Conservation (phyloP, 169 alveolate genomes). For the Plasmodium ovale region DNA sequence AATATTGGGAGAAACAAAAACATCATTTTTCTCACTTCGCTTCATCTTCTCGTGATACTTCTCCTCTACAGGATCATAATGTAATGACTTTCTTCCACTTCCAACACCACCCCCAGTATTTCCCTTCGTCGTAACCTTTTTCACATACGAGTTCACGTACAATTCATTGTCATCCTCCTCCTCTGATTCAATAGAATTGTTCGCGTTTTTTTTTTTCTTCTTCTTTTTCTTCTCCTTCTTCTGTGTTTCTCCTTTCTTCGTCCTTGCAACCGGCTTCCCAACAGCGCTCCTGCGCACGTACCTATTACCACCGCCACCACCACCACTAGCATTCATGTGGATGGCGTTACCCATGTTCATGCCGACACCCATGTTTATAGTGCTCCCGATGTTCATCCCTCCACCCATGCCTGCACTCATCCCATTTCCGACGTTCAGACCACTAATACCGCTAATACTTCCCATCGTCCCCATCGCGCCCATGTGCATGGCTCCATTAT, state of each 20-base stretch:
- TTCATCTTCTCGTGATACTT: slow-evolving; percentile 40
- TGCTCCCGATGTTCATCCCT: neutral
- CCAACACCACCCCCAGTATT: neutral
- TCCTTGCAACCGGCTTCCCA: neutral
- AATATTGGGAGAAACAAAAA: slow-evolving; percentile 64
- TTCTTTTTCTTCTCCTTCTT: slow-evolving; percentile 28
- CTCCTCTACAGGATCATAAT: slow-evolving; percentile 46
- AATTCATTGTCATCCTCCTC: slow-evolving; percentile 59
- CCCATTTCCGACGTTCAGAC: neutral
- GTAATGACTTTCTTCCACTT: slow-evolving; percentile 1
- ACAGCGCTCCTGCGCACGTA: neutral
- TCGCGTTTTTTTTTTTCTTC: slow-evolving; percentile 17
- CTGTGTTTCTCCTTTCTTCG: neutral
- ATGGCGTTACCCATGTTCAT: neutral
- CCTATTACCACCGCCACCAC: neutral
- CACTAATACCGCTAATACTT: no score
- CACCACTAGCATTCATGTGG: neutral
- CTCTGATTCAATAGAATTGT: slow-evolving; percentile 4
- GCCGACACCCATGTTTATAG: neutral
- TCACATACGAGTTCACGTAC: slow-evolving; percentile 65
- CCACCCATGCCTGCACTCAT: neutral
- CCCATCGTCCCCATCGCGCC: no score
- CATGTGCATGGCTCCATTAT: no score
- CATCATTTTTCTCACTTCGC: slow-evolving; percentile 43
- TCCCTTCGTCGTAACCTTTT: slow-evolving; percentile 14